Conservation (phyloP, 2,329 filamentous ascomycete species). For the Aureobasidium sp. region DNA sequence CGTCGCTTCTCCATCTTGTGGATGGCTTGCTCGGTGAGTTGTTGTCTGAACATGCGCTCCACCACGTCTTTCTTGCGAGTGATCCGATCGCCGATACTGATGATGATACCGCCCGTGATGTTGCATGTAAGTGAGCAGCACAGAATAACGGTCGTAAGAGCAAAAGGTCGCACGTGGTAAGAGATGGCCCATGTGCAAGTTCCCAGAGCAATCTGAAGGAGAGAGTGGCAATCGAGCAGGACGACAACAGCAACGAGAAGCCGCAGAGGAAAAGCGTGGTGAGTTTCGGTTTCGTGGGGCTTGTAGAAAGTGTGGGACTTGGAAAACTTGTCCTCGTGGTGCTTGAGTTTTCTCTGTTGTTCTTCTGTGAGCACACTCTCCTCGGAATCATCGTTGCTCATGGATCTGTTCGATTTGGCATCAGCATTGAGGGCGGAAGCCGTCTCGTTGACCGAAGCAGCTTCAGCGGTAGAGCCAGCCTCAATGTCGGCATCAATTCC, state of each 20-base stretch:
- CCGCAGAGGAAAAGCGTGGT: conserved; percentile 66
- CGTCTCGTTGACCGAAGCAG: background rate
- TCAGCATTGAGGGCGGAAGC: background rate
- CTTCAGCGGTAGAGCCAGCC: background rate
- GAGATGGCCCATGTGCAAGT: conserved; percentile 70
- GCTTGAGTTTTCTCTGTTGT: conserved; percentile 61
- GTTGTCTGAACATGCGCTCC: conserved; percentile 65
- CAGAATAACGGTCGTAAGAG: conserved; percentile 72
- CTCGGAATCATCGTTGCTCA: conserved; percentile 41
- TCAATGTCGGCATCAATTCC: conserved; percentile 16
- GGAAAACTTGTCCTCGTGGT: conserved; percentile 72
- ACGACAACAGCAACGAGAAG: conserved; percentile 70
- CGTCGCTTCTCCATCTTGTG: conserved; percentile 41
- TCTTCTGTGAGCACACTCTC: conserved; percentile 53
- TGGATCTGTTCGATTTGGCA: conserved; percentile 24
- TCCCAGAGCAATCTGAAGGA: conserved; percentile 72
- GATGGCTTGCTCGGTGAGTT: conserved; percentile 60
- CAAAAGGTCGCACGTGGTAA: conserved; percentile 59
- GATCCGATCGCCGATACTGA: conserved; percentile 64
- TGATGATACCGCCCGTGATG: conserved; percentile 65
- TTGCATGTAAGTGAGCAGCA: conserved; percentile 71
- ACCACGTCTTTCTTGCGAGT: conserved; percentile 82
- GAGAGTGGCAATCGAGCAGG: conserved; percentile 68
- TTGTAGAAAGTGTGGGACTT: conserved; percentile 86
- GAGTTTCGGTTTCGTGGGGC: conserved; percentile 74